Evolutionary conservation across 1,139 yeast species (phyloP).

Genomic region (Citeromyces hawaiiensis): DNA sequence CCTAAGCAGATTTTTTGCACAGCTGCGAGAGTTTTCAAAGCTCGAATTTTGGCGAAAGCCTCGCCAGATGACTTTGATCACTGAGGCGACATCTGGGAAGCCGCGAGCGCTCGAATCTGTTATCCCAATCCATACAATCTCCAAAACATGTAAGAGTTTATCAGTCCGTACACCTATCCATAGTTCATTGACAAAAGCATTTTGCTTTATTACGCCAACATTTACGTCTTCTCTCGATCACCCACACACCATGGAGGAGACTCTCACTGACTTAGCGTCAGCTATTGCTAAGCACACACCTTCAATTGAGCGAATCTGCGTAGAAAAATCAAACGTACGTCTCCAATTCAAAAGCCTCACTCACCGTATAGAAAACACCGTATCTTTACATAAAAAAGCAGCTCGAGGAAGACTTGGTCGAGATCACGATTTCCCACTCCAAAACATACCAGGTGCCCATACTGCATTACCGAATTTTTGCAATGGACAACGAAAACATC

Average conservation of each 20-base stretch:
- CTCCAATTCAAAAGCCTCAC: not conserved
- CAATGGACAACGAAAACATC: not conserved
- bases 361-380: not conserved
- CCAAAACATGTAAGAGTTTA: too few species aligned
- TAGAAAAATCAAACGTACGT: not conserved
- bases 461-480: not conserved
- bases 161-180: too few species aligned
- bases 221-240: too few species aligned
- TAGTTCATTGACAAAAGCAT: too few species aligned
- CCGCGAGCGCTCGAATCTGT: too few species aligned
- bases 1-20: too few species aligned
- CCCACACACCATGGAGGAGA: not conserved
- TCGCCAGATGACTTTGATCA: too few species aligned
- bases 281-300: not conserved
- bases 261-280: not conserved
- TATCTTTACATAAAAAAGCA: not conserved
- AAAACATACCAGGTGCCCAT: constrained; percentile 1
- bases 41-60: too few species aligned
- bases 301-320: not conserved
- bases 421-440: constrained; percentile 1
- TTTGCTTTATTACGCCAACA: too few species aligned
- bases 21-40: too few species aligned
- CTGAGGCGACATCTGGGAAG: too few species aligned
- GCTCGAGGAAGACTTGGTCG: not conserved
- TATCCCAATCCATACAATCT: too few species aligned